These are phyloP conservation scores for Arthroderma sp. DNA, from an alignment of 2,329 filamentous ascomycete species.

Conservation along the genomic window DNA sequence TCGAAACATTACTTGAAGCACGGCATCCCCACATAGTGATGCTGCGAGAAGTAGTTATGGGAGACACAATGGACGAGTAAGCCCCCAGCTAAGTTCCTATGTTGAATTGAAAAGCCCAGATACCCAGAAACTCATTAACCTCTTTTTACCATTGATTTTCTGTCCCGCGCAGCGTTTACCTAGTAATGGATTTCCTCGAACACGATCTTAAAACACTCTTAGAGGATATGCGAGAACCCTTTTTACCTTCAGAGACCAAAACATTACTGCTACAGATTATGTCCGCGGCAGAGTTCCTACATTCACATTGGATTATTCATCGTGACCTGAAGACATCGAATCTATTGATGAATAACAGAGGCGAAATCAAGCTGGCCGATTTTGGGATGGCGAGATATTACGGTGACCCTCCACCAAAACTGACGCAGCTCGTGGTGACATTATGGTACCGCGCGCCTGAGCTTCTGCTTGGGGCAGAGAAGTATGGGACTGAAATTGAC, in stretches of 20 bases:
- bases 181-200: slow-evolving; percentile 95
- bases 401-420: slow-evolving; percentile 59
- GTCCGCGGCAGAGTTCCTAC: slow-evolving; percentile 70
- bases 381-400: slow-evolving; percentile 95
- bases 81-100: slow-evolving; percentile 14
- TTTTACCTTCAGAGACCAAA: slow-evolving; percentile 84
- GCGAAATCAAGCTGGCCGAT: slow-evolving; percentile 88
- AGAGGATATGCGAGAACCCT: slow-evolving; percentile 87
- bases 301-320: slow-evolving; percentile 81
- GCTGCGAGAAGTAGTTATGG: slow-evolving; percentile 72
- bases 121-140: slow-evolving; percentile 23
- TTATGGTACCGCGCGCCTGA: slow-evolving; percentile 94
- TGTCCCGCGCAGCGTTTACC: slow-evolving; percentile 53
- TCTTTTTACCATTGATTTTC: slow-evolving; percentile 12
- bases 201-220: slow-evolving; percentile 91
- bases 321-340: slow-evolving; percentile 91
- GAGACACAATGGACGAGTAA: slow-evolving; percentile 48
- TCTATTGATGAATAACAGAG: slow-evolving; percentile 87
- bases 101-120: slow-evolving; percentile 25
- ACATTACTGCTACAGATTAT: slow-evolving; percentile 73
- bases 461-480: slow-evolving; percentile 65
- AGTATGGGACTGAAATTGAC: slow-evolving; percentile 67
- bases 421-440: slow-evolving; percentile 89
- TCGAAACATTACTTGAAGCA: slow-evolving; percentile 74
- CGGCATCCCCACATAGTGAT: slow-evolving; percentile 70